These are phyloP conservation scores for Cornus kousa DNA, from an alignment of 148 eudicot genomes.

Conservation along the genomic window DNA sequence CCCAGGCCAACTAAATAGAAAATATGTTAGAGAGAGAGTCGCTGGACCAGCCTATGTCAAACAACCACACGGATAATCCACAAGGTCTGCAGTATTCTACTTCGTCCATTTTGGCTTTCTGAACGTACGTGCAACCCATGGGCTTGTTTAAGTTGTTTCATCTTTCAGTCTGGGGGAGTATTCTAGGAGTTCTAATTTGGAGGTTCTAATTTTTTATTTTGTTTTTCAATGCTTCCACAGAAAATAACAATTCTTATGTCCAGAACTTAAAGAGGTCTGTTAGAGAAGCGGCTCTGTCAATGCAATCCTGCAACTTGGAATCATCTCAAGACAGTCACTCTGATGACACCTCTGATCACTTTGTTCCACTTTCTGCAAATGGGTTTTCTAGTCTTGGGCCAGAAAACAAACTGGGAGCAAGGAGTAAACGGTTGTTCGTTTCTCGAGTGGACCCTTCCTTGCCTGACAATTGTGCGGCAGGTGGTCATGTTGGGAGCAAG, in stretches of 20 bases:
- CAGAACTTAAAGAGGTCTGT: slow-evolving; percentile 84
- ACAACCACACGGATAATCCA: slow-evolving; percentile 34
- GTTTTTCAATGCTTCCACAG: slow-evolving; percentile 56
- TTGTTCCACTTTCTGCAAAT: slow-evolving; percentile 72
- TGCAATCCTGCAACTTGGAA: slow-evolving; percentile 55
- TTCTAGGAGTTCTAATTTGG: no score
- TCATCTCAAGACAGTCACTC: slow-evolving; percentile 80
- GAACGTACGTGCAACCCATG: no score
- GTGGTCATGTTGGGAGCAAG: slow-evolving; percentile 38
- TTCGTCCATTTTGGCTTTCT: no score
- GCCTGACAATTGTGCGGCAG: slow-evolving; percentile 43
- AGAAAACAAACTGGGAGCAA: slow-evolving; percentile 50
- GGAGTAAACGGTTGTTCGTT: slow-evolving; percentile 47
- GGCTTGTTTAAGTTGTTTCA: no score
- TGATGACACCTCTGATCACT: slow-evolving; percentile 96
- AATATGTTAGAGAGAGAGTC: slow-evolving; percentile 47
- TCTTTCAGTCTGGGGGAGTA: no score
- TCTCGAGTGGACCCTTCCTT: slow-evolving; percentile 50
- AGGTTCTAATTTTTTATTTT: no score
- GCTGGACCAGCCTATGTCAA: slow-evolving; percentile 44
- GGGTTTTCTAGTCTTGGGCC: slow-evolving; percentile 60
- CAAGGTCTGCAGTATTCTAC: slow-evolving; percentile 77
- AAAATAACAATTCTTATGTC: slow-evolving; percentile 53
- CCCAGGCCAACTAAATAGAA: slow-evolving; percentile 52
- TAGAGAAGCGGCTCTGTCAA: slow-evolving; percentile 92